Evolutionary conservation across 805 yeast species (phyloP).

Genomic region (Candida multigemmis): DNA sequence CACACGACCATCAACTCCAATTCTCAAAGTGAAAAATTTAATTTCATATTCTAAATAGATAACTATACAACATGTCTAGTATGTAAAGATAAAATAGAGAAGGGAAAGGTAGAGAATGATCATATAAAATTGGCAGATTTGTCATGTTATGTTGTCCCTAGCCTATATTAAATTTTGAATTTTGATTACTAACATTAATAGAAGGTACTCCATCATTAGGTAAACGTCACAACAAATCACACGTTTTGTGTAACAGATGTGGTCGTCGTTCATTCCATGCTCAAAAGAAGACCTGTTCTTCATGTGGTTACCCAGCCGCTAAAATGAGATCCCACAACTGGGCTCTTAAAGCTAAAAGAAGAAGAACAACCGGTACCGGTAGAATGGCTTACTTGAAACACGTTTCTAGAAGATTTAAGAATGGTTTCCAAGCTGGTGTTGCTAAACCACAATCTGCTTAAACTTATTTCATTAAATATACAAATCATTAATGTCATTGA

Average conservation of each 20-base stretch:
- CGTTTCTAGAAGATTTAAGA: slow-evolving; percentile 97
- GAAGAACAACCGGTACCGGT: slow-evolving; percentile 99
- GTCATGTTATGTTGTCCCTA: too few species aligned
- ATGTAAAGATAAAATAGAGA: slow-evolving; percentile 33
- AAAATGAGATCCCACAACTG: slow-evolving; percentile 98
- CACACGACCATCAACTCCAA: slow-evolving; percentile 1
- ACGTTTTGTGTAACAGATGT: slow-evolving; percentile 98
- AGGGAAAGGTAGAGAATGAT: too few species aligned
- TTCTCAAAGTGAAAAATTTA: slow-evolving; percentile 12
- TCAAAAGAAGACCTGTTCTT: slow-evolving; percentile 98
- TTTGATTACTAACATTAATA: slow-evolving; percentile 12
- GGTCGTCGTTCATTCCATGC: slow-evolving; percentile 98
- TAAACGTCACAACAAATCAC: slow-evolving; percentile 99
- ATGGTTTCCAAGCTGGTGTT: slow-evolving; percentile 93
- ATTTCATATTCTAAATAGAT: slow-evolving; percentile 5
- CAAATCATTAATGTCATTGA: slow-evolving; percentile 1
- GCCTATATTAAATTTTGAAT: too few species aligned
- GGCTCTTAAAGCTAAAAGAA: slow-evolving; percentile 99
- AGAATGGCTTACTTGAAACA: slow-evolving; percentile 97
- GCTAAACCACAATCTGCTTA: slow-evolving; percentile 61
- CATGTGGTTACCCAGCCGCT: slow-evolving; percentile 99
- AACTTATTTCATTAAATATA: slow-evolving; percentile 13
- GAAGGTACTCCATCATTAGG: slow-evolving; percentile 99
- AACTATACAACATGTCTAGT: slow-evolving; percentile 60
- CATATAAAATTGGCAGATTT: too few species aligned